Evolutionary conservation across 1,139 yeast species (phyloP), one percentile per base, ranked within the genome.

Genomic region (Candida neerlandica): DNA sequence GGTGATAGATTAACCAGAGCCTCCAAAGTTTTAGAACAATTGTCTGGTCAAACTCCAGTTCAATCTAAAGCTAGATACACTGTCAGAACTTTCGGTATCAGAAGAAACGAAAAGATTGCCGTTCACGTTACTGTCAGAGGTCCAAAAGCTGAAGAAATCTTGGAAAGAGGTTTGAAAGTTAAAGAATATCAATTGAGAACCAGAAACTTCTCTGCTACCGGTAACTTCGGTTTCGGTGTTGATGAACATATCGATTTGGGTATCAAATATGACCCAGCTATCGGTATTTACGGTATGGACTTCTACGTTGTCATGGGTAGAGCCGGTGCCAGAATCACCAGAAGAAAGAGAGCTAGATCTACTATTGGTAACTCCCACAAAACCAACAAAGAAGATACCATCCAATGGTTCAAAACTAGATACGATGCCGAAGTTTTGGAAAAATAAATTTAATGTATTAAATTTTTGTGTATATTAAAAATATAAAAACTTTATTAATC

Each of bases 1-100:
- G 99, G 99, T 86, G 99, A 94, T 81, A 89, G 98, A 86, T 90
- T 94, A 80, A 94, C 99, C 85, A 94, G 99, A 89, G 99, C 99
- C 71, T 95, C 99, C 75, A 94, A 94, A 87, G 99, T 94, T 71
- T 86, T 94, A 76, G 99, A 94, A 84, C 99, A 95, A 85, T 89
- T 94, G 72, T 92, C 98, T 67, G 99, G 99, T 91, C 99, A 94
- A 84, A 94, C 99, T 70, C 99, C 99, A 78, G 99, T 94, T 69
- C 97, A 90, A 82, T 92, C 99, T 70, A 94, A 95, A 88, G 99
- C 99, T 70, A 89, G 99, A 85, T 94, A 94, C 91, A 94, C 99
- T 65, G 97, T 94, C 75, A 90, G 99, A 89, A 89, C 98, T 61
- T 94, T 94, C 81, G 97, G 98, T 86, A 94, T 94, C 86, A 91